phyloP scores from a whole-genome alignment of 495 filamentous ascomycete genomes.

The Aspergillus mulundensis region DNA sequence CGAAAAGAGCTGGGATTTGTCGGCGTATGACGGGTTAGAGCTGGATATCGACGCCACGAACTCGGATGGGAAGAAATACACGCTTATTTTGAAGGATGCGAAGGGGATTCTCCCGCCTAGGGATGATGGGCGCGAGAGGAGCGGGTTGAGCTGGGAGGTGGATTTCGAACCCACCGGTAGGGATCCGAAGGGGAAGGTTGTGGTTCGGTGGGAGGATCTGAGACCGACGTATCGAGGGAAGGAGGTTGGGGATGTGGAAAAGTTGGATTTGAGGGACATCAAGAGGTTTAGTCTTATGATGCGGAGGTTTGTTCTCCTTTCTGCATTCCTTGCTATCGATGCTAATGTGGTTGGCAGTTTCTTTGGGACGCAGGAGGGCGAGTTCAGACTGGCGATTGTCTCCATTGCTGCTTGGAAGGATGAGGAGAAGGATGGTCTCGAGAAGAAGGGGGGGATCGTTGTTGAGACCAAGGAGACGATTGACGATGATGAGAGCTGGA shows the following conservation, averaged over 20 bases:
- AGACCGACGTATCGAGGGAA: constrained; percentile 70
- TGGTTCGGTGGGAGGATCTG: constrained; percentile 59
- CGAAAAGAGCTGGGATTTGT: constrained; percentile 50
- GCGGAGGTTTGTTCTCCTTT: constrained; percentile 55
- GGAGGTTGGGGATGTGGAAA: constrained; percentile 49
- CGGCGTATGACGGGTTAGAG: constrained; percentile 52
- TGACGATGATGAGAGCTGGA: not conserved
- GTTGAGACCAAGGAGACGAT: not conserved
- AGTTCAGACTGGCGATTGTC: constrained; percentile 55
- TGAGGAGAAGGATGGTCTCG: not conserved
- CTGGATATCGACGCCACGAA: constrained; percentile 23
- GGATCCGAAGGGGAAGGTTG: constrained; percentile 3
- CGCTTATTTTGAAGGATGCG: constrained; percentile 68
- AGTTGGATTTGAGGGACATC: constrained; percentile 54
- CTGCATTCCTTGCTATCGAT: no score
- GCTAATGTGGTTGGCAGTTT: no score
- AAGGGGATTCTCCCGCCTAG: constrained; percentile 41
- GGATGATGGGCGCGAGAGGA: constrained; percentile 58
- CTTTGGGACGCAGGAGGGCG: constrained; percentile 69
- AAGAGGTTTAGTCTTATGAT: constrained; percentile 71
- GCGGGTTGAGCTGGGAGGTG: constrained; percentile 51
- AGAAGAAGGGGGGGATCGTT: not conserved
- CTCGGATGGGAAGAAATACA: constrained; percentile 58
- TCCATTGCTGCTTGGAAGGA: constrained; percentile 34
- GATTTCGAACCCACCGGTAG: constrained; percentile 22